phyloP scores from a whole-genome alignment of 192 early-diverging fungal species.

The Linnemannia schmuckeri region DNA sequence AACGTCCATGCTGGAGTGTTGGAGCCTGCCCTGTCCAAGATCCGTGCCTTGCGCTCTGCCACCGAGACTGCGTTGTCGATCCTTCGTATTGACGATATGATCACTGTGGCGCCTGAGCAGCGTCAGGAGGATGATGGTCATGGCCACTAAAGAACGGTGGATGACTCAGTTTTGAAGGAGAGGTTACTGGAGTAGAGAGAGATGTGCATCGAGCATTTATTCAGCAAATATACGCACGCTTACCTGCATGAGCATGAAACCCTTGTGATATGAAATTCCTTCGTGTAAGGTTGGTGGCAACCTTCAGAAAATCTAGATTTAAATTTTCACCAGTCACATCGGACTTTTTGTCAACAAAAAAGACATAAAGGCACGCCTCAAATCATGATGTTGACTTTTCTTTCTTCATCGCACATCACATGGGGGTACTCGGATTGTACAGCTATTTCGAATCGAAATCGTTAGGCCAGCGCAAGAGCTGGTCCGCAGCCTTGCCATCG shows the following conservation, averaged over 20 bases:
- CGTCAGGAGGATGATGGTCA: constrained; percentile 66
- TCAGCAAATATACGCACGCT: too few relatives aligned
- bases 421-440: constrained; percentile 54
- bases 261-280: too few relatives aligned
- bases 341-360: constrained; percentile 7
- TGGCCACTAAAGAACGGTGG: constrained; percentile 53
- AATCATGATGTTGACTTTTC: not conserved
- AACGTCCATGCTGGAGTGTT: constrained; percentile 95
- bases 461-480: constrained; percentile 43
- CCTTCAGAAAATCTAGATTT: too few relatives aligned
- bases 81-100: constrained; percentile 96
- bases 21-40: constrained; percentile 98
- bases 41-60: constrained; percentile 96
- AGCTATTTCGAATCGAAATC: constrained; percentile 50
- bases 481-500: not conserved
- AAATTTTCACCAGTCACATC: too few relatives aligned
- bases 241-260: too few relatives aligned
- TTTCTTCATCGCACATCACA: constrained; percentile 13
- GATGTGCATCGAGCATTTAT: too few relatives aligned
- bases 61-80: constrained; percentile 99
- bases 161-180: too few relatives aligned
- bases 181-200: too few relatives aligned
- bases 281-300: too few relatives aligned
- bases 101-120: constrained; percentile 73
- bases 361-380: not conserved